Evolutionary conservation across 306 rosid genomes (phyloP), one percentile per base, ranked within the genome.

Genomic region (Sicyos baderoa): DNA sequence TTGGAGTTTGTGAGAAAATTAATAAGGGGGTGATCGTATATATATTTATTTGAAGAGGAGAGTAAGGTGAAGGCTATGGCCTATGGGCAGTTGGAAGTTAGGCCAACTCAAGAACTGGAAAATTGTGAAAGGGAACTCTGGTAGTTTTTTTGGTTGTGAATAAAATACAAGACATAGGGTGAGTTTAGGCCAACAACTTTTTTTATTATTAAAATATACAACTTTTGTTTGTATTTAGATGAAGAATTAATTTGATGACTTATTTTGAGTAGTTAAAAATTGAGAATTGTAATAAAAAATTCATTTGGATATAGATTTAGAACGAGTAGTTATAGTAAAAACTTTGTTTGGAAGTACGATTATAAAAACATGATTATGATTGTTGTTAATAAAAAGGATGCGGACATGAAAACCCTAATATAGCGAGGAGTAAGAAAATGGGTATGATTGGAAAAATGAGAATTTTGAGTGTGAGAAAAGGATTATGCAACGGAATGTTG

Each of bases 61-160:
- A 55, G 11, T 23, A 2, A 58, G 4, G 8, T 25, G 10, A 57
- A 13, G 59, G 19, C 45, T 17, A 61, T 35, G n/a, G n/a, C n/a
- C 29, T 25, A 25, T 25, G 29, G 68, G 50, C 23, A 66, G 71
- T 42, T 66, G 54, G 57, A 53, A 54, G 72, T 81, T 80, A 50
- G 84, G 83, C 76, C 77, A 79, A 72, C 86, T 0, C 71, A 73
- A 68, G 11, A 25, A 76, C 9, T 58, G 32, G 49, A 70, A 56
- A 56, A 56, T 35, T 35, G 29, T 25, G 29, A 25, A 25, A 25
- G 48, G 23, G 7, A n/a, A 0, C 37, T 32, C 37, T 8, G 44
- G 47, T 32, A 17, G 49, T 58, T 37, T 56, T 62, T 62, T 11
- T 45, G 15, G 67, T 62, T 35, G 62, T 22, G 62, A 37, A 56